Base-by-base conservation (phyloP, 176 grass and related monocot genomes). In the Aegilops longissima region DNA sequence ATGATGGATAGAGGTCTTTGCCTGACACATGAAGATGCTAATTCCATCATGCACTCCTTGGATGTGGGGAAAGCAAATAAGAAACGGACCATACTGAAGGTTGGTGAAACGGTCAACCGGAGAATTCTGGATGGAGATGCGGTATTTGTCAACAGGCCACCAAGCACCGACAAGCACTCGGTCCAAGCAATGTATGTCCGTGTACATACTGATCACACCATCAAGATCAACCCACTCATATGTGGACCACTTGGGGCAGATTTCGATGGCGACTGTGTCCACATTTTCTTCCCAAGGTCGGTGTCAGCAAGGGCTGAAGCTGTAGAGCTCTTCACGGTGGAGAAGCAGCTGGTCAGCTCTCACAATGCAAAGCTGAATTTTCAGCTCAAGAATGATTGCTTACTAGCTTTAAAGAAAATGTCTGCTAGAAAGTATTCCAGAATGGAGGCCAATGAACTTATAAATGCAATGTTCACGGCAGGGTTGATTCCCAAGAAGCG, bases 221-320 rank as follows among this genome's bases (percentile, higher is more conserved):
- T 92, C 31, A 95, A 95, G 88, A 90, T 95, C 27, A 95, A 95
- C 83, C 93, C 88, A 2, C 86, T 90, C 36, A 90, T 95, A 20
- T 92, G 93, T 86, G 85, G 79, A 11, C 90, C 93, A 33, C 88
- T 95, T 84, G 93, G 76, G 84, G 90, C 90, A 84, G 93, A 95
- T 84, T 95, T 92, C 29, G 93, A 95, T 45, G 93, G 90, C 16
- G 93, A 95, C 34, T 95, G 93, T 33, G 85, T 88, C 58, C 93
- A 92, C 24, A 90, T 95, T 44, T 95, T 95, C 66, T 95, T 84
- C 77, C 90, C 90, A 90, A 87, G 89, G 70, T 95, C 90, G 8
- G 54, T 95, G 59, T 74, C 79, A 83, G 90, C 88, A 34, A 95
- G 91, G 64, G 88, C 88, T 49, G 93, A 94, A 83, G 93, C 88